A percentile compares a stretch with the other conserved stretches of the same genome.
These are phyloP conservation scores for Talaromyces sp. DNA, from an alignment of 2,329 filamentous ascomycete genomes.

Conservation along the genomic window DNA sequence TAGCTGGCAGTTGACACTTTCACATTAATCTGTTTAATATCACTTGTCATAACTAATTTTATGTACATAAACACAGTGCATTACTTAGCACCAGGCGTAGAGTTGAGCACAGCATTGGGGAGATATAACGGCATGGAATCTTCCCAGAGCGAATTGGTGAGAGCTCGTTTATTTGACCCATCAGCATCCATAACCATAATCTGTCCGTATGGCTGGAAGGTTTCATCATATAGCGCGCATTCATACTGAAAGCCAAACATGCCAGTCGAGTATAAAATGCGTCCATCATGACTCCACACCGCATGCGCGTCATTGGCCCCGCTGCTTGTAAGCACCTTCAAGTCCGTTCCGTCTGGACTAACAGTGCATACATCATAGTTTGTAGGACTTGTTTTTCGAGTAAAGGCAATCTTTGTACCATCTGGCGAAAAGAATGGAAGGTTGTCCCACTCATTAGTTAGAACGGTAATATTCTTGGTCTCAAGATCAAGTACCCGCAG, in stretches of 20 bases:
- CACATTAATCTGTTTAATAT: too few relatives aligned
- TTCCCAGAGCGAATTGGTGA: constrained; percentile 27
- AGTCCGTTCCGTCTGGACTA: constrained; percentile 34
- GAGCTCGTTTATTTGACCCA: constrained; percentile 26
- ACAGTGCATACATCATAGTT: constrained; percentile 41
- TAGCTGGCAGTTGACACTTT: too few relatives aligned
- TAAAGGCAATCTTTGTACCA: constrained; percentile 35
- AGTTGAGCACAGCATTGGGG: constrained; percentile 9
- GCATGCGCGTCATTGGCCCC: background rate
- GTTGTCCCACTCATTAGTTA: constrained; percentile 37
- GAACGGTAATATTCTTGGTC: constrained; percentile 23
- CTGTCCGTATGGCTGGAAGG: constrained; percentile 43
- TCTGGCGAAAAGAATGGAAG: constrained; percentile 36
- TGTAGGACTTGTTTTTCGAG: constrained; percentile 26
- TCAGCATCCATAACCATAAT: constrained; percentile 41
- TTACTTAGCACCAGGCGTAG: background rate
- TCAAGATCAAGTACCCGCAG: constrained; percentile 15
- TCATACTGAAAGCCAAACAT: constrained; percentile 43
- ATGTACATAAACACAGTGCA: background rate
- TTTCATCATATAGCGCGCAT: constrained; percentile 36
- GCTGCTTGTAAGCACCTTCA: constrained; percentile 19
- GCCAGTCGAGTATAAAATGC: constrained; percentile 37
- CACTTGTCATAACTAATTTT: too few relatives aligned
- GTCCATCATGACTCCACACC: constrained; percentile 24
- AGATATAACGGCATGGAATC: constrained; percentile 26